A percentile compares a stretch with the other conserved stretches of the same genome.
Evolutionary conservation across 768 basidiomycete genomes (phyloP).

Genomic region (Krasilnikovozyma curviuscula): DNA sequence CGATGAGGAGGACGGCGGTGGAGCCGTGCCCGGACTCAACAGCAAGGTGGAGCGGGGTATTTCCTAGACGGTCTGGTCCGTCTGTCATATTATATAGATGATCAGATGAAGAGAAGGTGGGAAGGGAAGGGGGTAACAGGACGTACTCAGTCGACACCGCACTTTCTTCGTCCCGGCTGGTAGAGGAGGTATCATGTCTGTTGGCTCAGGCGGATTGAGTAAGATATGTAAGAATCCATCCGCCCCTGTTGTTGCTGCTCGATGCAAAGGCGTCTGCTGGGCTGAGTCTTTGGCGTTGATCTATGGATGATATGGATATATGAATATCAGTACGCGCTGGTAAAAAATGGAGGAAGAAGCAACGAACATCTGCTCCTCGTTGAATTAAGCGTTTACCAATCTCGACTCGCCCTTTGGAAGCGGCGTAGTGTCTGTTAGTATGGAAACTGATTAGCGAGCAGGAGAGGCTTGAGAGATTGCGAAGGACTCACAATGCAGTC

Average conservation of each 20-base stretch:
- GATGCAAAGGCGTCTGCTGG: conserved; percentile 84
- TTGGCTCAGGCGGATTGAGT: conserved; percentile 68
- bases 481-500: conserved; percentile 49
- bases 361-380: conserved; percentile 75
- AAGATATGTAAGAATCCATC: conserved; percentile 70
- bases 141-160: conserved; percentile 31
- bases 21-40: conserved; percentile 92
- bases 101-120: neutral
- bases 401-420: conserved; percentile 79
- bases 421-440: conserved; percentile 59
- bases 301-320: conserved; percentile 30
- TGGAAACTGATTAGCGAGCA: neutral
- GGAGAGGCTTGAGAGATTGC: neutral
- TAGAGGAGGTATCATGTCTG: too few species aligned
- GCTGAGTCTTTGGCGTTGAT: conserved; percentile 88
- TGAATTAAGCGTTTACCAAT: conserved; percentile 70
- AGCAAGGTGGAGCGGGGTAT: conserved; percentile 88
- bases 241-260: conserved; percentile 89
- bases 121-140: neutral
- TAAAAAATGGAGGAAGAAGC: conserved; percentile 20
- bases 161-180: conserved; percentile 27
- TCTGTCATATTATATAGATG: conserved; percentile 8
- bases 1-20: conserved; percentile 72
- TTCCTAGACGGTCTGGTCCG: conserved; percentile 39
- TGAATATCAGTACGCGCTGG: neutral